These are phyloP conservation scores for Brassica incana DNA, from an alignment of 345 rosid genomes.

Conservation along the genomic window DNA sequence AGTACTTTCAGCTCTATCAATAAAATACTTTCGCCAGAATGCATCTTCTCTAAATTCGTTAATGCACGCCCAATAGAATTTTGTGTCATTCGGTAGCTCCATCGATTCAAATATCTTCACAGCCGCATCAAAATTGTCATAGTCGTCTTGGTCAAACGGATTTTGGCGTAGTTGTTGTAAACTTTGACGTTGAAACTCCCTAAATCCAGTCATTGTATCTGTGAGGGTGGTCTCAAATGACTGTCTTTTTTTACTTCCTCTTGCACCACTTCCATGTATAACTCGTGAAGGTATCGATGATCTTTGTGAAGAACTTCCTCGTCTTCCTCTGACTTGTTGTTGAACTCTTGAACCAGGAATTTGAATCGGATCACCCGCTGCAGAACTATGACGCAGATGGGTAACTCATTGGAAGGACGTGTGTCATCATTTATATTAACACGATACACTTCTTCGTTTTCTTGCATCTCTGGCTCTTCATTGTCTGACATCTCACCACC, in stretches of 20 bases:
- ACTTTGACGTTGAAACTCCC: constrained; percentile 3
- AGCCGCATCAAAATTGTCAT: not conserved
- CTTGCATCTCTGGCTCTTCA: too few species aligned
- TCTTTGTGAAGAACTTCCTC: not conserved
- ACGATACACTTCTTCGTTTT: too few species aligned
- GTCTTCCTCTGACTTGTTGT: not conserved
- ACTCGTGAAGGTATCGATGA: not conserved
- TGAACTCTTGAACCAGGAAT: not conserved
- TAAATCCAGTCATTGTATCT: not conserved
- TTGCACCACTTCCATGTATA: not conserved
- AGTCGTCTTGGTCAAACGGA: not conserved
- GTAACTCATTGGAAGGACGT: too few species aligned
- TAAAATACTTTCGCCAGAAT: not conserved
- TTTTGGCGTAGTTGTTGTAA: too few species aligned
- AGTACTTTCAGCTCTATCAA: not conserved
- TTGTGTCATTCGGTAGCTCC: not conserved
- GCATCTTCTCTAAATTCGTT: not conserved
- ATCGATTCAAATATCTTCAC: not conserved
- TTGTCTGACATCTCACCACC: not conserved
- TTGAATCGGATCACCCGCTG: not conserved
- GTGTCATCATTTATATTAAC: too few species aligned
- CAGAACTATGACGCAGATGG: too few species aligned
- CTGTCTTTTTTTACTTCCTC: not conserved
- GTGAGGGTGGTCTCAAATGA: not conserved
- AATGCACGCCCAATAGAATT: not conserved